Evolutionary conservation across 495 filamentous ascomycete genomes (phyloP).

Genomic region (Aspergillus sclerotiicarbonarius): DNA sequence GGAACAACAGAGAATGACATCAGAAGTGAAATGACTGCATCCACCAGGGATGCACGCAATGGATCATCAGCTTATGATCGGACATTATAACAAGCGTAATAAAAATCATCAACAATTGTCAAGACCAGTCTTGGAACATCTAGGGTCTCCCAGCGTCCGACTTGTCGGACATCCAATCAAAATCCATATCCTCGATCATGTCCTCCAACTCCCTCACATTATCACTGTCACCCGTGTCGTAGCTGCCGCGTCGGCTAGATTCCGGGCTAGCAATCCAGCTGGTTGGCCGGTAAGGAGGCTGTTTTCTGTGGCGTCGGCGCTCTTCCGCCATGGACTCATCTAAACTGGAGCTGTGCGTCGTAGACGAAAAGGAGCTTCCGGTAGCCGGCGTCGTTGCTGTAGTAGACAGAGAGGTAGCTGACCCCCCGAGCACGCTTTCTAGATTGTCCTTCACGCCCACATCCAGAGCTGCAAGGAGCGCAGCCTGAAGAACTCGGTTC

Average conservation of each 20-base stretch:
- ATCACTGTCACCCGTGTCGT: conserved; percentile 20
- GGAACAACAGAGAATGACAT: conserved; percentile 10
- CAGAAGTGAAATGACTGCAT: not conserved
- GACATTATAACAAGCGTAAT: not conserved
- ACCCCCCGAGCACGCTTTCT: conserved; percentile 24
- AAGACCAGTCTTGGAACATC: not conserved
- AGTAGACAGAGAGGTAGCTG: conserved; percentile 21
- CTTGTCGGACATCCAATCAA: conserved; percentile 38
- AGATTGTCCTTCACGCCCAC: conserved; percentile 31
- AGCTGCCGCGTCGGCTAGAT: conserved; percentile 18
- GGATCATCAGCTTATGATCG: not conserved
- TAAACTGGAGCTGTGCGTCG: conserved; percentile 15
- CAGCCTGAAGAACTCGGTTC: conserved; percentile 47
- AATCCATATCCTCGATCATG: conserved; percentile 40
- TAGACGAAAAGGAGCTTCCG: conserved; percentile 19
- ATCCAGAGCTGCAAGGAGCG: conserved; percentile 41
- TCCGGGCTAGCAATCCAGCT: conserved; percentile 32
- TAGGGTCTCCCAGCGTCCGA: conserved; percentile 19
- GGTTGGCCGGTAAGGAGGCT: conserved; percentile 24
- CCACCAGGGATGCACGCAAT: not conserved
- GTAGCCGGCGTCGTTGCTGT: conserved; percentile 16
- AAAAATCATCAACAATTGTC: not conserved
- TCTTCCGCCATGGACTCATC: conserved; percentile 8
- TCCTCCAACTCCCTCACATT: conserved; percentile 34
- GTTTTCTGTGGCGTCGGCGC: not conserved